phyloP scores from a whole-genome alignment of 257 asterid species.

The Catharanthus roseus region DNA sequence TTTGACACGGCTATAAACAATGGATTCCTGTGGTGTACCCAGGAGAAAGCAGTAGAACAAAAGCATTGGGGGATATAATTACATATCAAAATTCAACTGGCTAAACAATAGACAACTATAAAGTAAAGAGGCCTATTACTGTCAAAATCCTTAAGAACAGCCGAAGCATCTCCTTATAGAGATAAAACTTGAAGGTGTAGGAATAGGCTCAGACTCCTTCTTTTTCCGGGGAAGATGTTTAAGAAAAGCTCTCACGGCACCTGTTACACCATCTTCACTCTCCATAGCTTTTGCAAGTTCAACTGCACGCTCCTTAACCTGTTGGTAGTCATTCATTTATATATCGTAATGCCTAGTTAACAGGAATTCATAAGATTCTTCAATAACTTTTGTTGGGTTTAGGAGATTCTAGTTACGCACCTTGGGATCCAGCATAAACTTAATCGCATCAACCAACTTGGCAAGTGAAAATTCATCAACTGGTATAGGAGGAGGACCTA shows the following conservation, averaged over 20 bases:
- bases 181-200: conserved; percentile 43
- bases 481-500: conserved; percentile 88
- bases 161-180: conserved; percentile 77
- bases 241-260: conserved; percentile 89
- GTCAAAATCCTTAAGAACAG: conserved; percentile 47
- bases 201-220: conserved; percentile 37
- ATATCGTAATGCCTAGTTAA: conserved; percentile 8
- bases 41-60: not conserved
- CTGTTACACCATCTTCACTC: conserved; percentile 85
- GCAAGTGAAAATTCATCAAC: conserved; percentile 71
- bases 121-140: not conserved
- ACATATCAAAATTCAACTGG: conserved; percentile 8
- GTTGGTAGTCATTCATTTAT: conserved; percentile 23
- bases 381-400: not conserved
- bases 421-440: conserved; percentile 73
- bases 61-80: not conserved
- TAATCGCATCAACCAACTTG: conserved; percentile 64
- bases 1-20: conserved; percentile 7
- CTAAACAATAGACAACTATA: not conserved
- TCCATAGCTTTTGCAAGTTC: conserved; percentile 91
- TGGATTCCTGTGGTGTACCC: not conserved
- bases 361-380: not conserved
- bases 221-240: conserved; percentile 71
- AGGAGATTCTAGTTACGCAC: conserved; percentile 28
- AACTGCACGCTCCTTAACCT: conserved; percentile 87